Base-by-base conservation (phyloP, 2,329 filamentous ascomycete species). In the Colletotrichum echinochloae region DNA sequence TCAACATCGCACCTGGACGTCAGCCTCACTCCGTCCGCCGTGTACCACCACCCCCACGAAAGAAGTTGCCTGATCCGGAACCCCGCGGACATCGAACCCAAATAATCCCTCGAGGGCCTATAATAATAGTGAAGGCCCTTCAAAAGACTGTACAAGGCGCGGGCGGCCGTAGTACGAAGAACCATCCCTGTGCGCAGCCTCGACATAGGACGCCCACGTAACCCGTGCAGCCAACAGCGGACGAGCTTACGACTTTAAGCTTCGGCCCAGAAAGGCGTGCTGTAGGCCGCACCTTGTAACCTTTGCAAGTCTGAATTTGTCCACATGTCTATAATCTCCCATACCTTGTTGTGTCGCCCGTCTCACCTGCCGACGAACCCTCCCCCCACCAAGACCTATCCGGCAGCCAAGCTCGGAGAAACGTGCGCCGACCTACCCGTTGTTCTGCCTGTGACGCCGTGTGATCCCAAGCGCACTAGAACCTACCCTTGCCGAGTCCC, bases 211-310 rank as follows among this genome's bases (percentile, higher is more conserved):
- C 51, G 51, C 52, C 33, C 33, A 54, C 28, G 18, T 54, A 54
- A 30, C 28, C 28, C 49, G 28, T 33, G 33, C 5, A 57, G 33
- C 33, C 54, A 30, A 60, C 56, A 11, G 28, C 56, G 26, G 56
- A 28, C 56, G 37, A 55, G 57, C 65, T 66, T 62, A 62, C 65
- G 39, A 67, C 28, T 67, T 67, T 63, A 67, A 67, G 65, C 59
- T 67, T 63, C 39, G 49, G 41, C 59, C 49, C 37, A 41, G 23
- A 33, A 11, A 12, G 52, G 6, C 33, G 23, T 55, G 14, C n/a
- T n/a, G n/a, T n/a, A 20, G 30, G 49, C 39, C 46, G 48, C 1
- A 55, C 57, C 57, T 48, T 49, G 65, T 48, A 39, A 16, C 35
- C 63, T 49, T 49, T 48, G 52, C 30, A 46, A 52, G 11, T 30